These are phyloP conservation scores for Blastomyces gilchristii DNA, from an alignment of 2,329 filamentous ascomycete genomes.

Conservation along the genomic window DNA sequence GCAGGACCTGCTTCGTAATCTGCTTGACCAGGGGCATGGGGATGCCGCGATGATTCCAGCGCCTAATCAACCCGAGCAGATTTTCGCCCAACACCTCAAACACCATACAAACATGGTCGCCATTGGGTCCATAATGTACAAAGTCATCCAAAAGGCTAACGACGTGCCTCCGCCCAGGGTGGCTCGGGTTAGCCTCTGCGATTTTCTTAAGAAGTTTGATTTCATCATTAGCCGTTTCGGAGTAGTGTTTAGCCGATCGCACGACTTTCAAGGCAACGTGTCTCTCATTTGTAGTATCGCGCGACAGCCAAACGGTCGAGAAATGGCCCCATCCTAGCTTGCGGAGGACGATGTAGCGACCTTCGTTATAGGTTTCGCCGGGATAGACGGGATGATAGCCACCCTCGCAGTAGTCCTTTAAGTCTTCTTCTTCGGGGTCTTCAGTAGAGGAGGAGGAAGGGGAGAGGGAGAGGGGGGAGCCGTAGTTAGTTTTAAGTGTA, in stretches of 20 bases:
- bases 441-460: conserved; percentile 69
- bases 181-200: conserved; percentile 85
- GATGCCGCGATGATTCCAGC: conserved; percentile 95
- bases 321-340: conserved; percentile 98
- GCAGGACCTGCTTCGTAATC: conserved; percentile 93
- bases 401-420: conserved; percentile 98
- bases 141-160: conserved; percentile 95
- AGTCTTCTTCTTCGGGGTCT: conserved; percentile 93
- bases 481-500: conserved; percentile 10
- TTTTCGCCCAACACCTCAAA: conserved; percentile 98
- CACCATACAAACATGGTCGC: conserved; percentile 97
- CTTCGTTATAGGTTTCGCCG: conserved; percentile 95
- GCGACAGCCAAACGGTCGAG: conserved; percentile 81
- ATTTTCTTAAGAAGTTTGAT: conserved; percentile 98
- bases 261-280: conserved; percentile 98
- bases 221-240: conserved; percentile 96
- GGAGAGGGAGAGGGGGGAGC: conserved; percentile 48
- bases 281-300: conserved; percentile 79
- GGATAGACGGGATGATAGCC: conserved; percentile 93
- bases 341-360: conserved; percentile 89
- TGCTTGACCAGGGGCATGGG: conserved; percentile 95
- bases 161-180: conserved; percentile 88
- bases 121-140: conserved; percentile 93
- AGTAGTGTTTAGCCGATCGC: conserved; percentile 94
- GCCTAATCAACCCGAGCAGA: conserved; percentile 86